Evolutionary conservation across 2,329 filamentous ascomycete genomes (phyloP).

Genomic region (Apiospora pterosperma): DNA sequence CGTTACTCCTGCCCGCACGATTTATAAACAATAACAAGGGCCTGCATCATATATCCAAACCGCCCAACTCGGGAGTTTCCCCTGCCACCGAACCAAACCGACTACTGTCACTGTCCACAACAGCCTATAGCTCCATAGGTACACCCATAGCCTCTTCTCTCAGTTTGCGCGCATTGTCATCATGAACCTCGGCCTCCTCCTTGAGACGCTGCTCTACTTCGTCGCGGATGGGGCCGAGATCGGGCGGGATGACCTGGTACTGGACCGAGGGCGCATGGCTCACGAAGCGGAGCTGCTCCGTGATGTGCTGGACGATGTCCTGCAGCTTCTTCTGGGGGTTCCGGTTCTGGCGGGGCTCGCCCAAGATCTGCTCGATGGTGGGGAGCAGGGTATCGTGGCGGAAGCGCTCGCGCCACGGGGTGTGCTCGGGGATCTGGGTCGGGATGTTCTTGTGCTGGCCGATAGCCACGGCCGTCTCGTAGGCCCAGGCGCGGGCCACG

Average conservation of each 20-base stretch:
- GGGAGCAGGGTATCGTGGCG: conserved; percentile 85
- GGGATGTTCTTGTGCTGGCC: conserved; percentile 67
- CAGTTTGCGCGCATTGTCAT: conserved; percentile 49
- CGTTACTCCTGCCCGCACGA: neutral
- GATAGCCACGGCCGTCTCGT: conserved; percentile 90
- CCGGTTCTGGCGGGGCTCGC: conserved; percentile 70
- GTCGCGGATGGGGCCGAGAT: conserved; percentile 64
- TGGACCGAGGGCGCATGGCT: conserved; percentile 84
- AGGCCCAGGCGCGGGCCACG: conserved; percentile 93
- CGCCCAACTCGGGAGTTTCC: neutral
- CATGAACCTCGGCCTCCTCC: conserved; percentile 59
- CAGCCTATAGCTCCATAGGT: conserved; percentile 46
- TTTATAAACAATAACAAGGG: neutral
- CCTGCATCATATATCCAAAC: neutral
- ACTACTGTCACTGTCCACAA: neutral
- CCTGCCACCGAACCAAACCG: neutral
- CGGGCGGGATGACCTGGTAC: conserved; percentile 75
- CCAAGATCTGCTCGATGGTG: conserved; percentile 68
- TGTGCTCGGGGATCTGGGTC: conserved; percentile 71
- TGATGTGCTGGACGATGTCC: conserved; percentile 72
- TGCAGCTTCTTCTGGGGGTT: conserved; percentile 74
- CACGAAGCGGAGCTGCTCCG: conserved; percentile 84
- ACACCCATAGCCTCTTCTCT: conserved; percentile 56
- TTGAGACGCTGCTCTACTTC: conserved; percentile 66
- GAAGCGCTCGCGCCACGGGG: conserved; percentile 87